Conservation (phyloP, 148 eudicot species). For the Rhododendron kiyosumense region DNA sequence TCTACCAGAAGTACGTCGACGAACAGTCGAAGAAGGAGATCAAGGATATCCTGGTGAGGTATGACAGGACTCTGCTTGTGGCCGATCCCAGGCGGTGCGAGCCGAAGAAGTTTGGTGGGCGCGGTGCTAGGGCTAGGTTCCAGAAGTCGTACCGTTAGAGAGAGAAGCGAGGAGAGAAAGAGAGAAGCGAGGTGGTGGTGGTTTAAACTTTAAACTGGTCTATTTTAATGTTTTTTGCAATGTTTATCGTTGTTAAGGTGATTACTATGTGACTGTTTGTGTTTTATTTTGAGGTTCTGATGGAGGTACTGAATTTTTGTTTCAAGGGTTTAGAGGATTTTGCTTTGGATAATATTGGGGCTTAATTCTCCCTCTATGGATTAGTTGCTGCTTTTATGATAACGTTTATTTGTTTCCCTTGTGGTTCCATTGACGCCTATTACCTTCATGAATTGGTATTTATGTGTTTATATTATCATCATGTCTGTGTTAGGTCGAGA, state of each 20-base stretch:
- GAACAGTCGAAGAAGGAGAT: conserved; percentile 32
- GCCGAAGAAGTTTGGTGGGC: conserved; percentile 33
- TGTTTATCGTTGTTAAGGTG: not conserved
- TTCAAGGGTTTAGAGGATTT: not conserved
- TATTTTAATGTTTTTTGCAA: not conserved
- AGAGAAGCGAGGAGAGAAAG: not conserved
- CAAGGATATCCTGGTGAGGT: conserved; percentile 24
- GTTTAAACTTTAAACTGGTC: not conserved
- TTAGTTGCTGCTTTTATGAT: not conserved
- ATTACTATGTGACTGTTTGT: not conserved
- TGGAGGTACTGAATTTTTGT: not conserved
- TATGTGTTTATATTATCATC: not conserved
- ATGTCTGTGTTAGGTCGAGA: not conserved
- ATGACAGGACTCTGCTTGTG: conserved; percentile 22
- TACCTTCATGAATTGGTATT: not conserved
- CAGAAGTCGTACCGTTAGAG: conserved; percentile 28
- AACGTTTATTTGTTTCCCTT: not conserved
- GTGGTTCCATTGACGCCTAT: not conserved
- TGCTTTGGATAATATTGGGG: not conserved
- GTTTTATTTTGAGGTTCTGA: not conserved
- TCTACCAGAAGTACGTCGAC: conserved; percentile 27
- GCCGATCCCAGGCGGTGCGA: conserved; percentile 26
- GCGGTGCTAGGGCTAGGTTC: conserved; percentile 33
- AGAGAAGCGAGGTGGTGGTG: not conserved
- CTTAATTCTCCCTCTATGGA: not conserved